Base-by-base conservation (phyloP, 1,284 basidiomycete genomes). In the Ustilago vetiveriae region DNA sequence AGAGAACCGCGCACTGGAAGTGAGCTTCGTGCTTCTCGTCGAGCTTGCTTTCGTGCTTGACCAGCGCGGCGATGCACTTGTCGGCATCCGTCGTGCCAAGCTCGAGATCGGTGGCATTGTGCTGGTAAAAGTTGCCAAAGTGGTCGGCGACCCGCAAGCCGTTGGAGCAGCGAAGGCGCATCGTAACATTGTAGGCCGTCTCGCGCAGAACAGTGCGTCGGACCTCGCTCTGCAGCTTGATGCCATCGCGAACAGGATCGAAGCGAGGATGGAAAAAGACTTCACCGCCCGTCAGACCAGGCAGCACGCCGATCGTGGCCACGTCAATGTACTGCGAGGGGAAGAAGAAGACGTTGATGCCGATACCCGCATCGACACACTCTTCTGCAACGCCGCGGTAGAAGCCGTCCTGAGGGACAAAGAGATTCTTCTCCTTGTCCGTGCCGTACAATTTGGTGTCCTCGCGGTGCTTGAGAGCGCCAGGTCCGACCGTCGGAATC, bases 241-340 rank as follows among this genome's bases (percentile, higher is more conserved):
- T 80, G 9, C 86, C 86, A 80, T 97, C 93, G 39, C 90, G 86
- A 3, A 84, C 83, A 0, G 88, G 86, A 55, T 90, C 87, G 82
- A 94, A 98, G 30, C 91, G 88, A 7, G 96, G 95, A 79, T 96
- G 91, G 85, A 91, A 96, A 84, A 90, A 94, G 1, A 95, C 80
- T 59, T 96, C 92, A 17, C 96, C 96, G n/a, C 96, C 96, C 1
- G 92, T 94, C 16, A 89, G 82, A 0, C 88, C 88, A 0, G 90
- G 83, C 6, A 94, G 85, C 2, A 87, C 78, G 75, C 73, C 80
- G 56, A 99, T 88, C 1, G 91, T 92, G 1, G 90, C 95, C 1
- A 97, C 85, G 82, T 98, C 95, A 70, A 93, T 90, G 74, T 89
- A 90, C 80, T 88, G 88, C 59, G 85, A 88, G 48, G 92, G 92